phyloP scores from a whole-genome alignment of 1,284 basidiomycete genomes.

The Laetiporus sulphureus region DNA sequence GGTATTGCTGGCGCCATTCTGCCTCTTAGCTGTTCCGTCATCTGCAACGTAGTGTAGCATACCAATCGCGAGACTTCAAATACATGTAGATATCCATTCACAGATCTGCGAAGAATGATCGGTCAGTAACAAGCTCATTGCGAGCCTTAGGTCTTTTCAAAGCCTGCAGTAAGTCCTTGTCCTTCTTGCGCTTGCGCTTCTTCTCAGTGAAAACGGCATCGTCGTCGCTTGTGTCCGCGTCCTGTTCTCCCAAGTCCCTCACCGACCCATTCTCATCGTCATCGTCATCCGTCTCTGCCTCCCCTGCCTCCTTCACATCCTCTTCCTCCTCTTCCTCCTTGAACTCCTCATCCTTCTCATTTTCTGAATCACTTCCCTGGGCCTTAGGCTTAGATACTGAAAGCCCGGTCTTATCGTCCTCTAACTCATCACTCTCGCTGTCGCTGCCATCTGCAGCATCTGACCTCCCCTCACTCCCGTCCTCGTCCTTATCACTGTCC shows the following conservation, averaged over 20 bases:
- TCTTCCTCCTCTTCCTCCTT: constrained; percentile 26
- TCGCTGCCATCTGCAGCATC: constrained; percentile 16
- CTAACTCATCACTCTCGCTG: constrained; percentile 16
- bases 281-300: constrained; percentile 32
- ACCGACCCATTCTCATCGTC: constrained; percentile 21
- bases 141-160: constrained; percentile 51
- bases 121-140: constrained; percentile 44
- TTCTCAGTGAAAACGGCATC: constrained; percentile 25
- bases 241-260: constrained; percentile 18
- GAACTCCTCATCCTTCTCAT: constrained; percentile 30
- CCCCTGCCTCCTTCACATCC: constrained; percentile 11
- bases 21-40: too few species aligned
- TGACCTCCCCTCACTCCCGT: constrained; percentile 24
- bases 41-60: too few species aligned
- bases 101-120: constrained; percentile 64
- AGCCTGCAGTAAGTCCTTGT: constrained; percentile 37
- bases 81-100: too few species aligned
- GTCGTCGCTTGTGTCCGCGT: constrained; percentile 28
- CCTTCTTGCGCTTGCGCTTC: constrained; percentile 53
- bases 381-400: too few species aligned
- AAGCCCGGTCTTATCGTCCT: constrained; percentile 19
- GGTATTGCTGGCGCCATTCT: too few species aligned
- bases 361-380: constrained; percentile 30
- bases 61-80: too few species aligned
- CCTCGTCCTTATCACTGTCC: constrained; percentile 41